Evolutionary conservation across 192 early-diverging fungal genomes (phyloP).

Genomic region (Allomyces macrogynus): DNA sequence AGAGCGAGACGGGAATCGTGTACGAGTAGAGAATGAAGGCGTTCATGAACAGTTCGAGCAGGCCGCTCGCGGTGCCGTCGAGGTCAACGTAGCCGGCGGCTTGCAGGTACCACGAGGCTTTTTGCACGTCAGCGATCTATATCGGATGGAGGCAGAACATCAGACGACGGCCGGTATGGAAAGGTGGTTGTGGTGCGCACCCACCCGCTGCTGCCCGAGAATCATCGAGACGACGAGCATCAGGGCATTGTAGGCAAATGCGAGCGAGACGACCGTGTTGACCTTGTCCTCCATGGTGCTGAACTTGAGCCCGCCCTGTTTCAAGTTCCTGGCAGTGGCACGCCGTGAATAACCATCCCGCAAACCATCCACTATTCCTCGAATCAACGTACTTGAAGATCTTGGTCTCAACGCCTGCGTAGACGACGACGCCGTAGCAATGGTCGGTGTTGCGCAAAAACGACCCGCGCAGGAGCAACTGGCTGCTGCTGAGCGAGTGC

Average conservation of each 20-base stretch:
- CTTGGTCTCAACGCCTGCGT: slow-evolving; percentile 30
- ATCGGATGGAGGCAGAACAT: no score
- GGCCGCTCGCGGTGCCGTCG: no score
- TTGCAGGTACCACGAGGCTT: no score
- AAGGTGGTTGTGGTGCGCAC: no score
- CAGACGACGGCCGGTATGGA: no score
- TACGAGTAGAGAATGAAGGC: slow-evolving; percentile 66
- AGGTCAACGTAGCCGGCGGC: no score
- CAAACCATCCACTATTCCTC: no score
- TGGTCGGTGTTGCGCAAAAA: slow-evolving; percentile 63
- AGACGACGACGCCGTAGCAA: slow-evolving; percentile 54
- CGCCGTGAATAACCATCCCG: no score
- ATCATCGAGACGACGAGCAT: slow-evolving; percentile 39
- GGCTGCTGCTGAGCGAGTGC: slow-evolving; percentile 44
- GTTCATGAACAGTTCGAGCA: slow-evolving; percentile 12
- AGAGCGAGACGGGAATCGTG: slow-evolving; percentile 72
- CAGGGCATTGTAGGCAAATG: slow-evolving; percentile 24
- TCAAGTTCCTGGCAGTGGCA: slow-evolving; percentile 10
- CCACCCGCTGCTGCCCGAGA: not conserved
- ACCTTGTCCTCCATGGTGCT: slow-evolving; percentile 53
- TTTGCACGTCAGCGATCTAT: no score
- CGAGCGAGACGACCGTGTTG: slow-evolving; percentile 45
- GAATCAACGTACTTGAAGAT: slow-evolving; percentile 13
- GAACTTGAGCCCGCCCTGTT: slow-evolving; percentile 33
- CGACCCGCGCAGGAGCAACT: slow-evolving; percentile 69